A percentile compares a stretch with the other conserved stretches of the same genome.
These are phyloP conservation scores for Madurella mycetomatis DNA, from an alignment of 2,329 filamentous ascomycete species.

Conservation along the genomic window DNA sequence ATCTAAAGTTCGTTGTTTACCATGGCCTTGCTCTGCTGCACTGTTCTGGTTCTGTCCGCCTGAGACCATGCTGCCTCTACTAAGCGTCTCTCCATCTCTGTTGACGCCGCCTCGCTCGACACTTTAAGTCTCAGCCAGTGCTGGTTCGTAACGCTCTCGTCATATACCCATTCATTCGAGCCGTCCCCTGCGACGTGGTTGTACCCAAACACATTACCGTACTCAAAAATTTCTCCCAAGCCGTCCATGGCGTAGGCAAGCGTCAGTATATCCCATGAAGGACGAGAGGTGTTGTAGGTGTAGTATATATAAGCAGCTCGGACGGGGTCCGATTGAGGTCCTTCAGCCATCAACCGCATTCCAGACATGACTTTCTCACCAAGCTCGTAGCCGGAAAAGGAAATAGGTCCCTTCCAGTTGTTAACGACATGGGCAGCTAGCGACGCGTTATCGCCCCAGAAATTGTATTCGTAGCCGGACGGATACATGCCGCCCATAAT, in stretches of 20 bases:
- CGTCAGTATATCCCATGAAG: slow-evolving; percentile 42
- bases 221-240: slow-evolving; percentile 34
- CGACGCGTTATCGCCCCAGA: slow-evolving; percentile 37
- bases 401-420: slow-evolving; percentile 38
- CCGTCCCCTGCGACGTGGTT: slow-evolving; percentile 39
- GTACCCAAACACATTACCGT: slow-evolving; percentile 36
- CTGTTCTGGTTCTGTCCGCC: too few species aligned
- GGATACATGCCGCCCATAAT: slow-evolving; percentile 51
- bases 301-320: slow-evolving; percentile 39
- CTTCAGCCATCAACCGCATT: slow-evolving; percentile 31
- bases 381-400: slow-evolving; percentile 42
- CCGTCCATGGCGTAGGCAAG: slow-evolving; percentile 38
- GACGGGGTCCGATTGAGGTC: slow-evolving; percentile 33
- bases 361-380: slow-evolving; percentile 41
- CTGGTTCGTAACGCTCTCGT: slow-evolving; percentile 34
- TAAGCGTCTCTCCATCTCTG: slow-evolving; percentile 25
- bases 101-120: slow-evolving; percentile 29
- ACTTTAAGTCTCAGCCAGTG: slow-evolving; percentile 36
- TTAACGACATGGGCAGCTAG: slow-evolving; percentile 42
- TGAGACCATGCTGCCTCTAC: too few species aligned
- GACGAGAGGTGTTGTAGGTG: slow-evolving; percentile 31
- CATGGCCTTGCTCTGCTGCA: too few species aligned
- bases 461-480: slow-evolving; percentile 46
- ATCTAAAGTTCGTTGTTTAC: too few species aligned
- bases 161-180: slow-evolving; percentile 40